Percentiles rank a stretch among this genome's conserved stretches.
These are phyloP conservation scores for Myxozyma nipponensis DNA, from an alignment of 805 yeast species.

Conservation along the genomic window DNA sequence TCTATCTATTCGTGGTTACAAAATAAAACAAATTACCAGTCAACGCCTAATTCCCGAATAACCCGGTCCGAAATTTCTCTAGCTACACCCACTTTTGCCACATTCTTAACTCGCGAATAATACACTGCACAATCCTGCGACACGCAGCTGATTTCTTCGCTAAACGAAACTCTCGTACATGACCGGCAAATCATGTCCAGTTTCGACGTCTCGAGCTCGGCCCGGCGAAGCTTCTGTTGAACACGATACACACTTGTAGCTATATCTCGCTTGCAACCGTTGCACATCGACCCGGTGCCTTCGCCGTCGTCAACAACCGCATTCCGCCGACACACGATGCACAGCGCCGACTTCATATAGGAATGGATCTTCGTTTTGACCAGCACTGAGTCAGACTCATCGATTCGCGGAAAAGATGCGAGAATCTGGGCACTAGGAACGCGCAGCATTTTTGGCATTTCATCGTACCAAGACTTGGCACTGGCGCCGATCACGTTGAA, in stretches of 20 bases:
- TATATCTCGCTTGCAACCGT: background rate
- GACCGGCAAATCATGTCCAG: slow-evolving; percentile 33
- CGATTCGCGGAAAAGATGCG: too few species aligned
- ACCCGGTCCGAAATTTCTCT: background rate
- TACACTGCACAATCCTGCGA: slow-evolving; percentile 65
- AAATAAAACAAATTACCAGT: background rate
- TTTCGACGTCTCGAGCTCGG: slow-evolving; percentile 24
- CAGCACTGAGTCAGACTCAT: background rate
- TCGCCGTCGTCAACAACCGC: background rate
- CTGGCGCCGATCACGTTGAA: slow-evolving; percentile 82
- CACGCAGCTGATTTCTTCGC: slow-evolving; percentile 44
- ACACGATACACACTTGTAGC: slow-evolving; percentile 17
- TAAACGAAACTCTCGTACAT: slow-evolving; percentile 35
- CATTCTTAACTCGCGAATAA: slow-evolving; percentile 49
- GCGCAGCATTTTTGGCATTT: slow-evolving; percentile 50
- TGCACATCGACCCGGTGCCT: background rate
- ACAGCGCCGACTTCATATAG: slow-evolving; percentile 19
- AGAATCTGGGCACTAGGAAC: slow-evolving; percentile 5
- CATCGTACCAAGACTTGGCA: slow-evolving; percentile 68
- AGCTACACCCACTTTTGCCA: background rate
- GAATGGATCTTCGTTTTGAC: slow-evolving; percentile 14
- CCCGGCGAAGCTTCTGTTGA: slow-evolving; percentile 13
- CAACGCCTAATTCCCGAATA: background rate
- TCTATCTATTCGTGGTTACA: too few species aligned
- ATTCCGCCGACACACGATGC: slow-evolving; percentile 15